These are phyloP conservation scores for Flaveria sonorensis DNA, from an alignment of 129 eudicot genomes.

Conservation along the genomic window DNA sequence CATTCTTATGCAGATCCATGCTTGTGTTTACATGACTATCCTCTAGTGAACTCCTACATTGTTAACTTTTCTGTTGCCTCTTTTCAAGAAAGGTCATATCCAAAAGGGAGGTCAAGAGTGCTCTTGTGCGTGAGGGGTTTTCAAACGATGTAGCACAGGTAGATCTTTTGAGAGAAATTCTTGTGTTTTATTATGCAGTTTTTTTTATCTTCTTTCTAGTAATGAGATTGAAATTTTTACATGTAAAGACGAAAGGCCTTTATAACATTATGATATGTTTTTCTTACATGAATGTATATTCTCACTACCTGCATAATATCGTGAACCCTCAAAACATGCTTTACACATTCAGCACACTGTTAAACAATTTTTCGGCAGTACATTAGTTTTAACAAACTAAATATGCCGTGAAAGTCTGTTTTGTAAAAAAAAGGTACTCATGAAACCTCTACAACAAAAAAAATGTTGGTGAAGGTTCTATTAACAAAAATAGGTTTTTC, in stretches of 20 bases:
- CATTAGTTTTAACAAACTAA: not conserved
- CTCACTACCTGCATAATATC: not conserved
- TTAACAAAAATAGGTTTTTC: not conserved
- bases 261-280: not conserved
- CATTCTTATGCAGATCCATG: not conserved
- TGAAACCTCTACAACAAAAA: not conserved
- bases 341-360: not conserved
- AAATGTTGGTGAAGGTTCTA: not conserved
- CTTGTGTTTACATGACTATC: slow-evolving; percentile 15
- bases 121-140: slow-evolving; percentile 72
- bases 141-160: slow-evolving; percentile 97
- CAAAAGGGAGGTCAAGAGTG: slow-evolving; percentile 60
- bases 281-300: slow-evolving; percentile 1
- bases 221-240: slow-evolving; percentile 1
- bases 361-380: not conserved
- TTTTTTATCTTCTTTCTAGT: not conserved
- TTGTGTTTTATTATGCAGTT: slow-evolving; percentile 9
- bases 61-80: slow-evolving; percentile 33
- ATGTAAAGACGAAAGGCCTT: slow-evolving; percentile 12
- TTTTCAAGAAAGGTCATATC: slow-evolving; percentile 81
- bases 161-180: not conserved
- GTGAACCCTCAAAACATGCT: not conserved
- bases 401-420: not conserved
- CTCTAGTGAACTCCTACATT: slow-evolving; percentile 14
- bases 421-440: not conserved